These are phyloP conservation scores for Cicer cuneatum DNA, from an alignment of 306 rosid genomes.

Conservation along the genomic window DNA sequence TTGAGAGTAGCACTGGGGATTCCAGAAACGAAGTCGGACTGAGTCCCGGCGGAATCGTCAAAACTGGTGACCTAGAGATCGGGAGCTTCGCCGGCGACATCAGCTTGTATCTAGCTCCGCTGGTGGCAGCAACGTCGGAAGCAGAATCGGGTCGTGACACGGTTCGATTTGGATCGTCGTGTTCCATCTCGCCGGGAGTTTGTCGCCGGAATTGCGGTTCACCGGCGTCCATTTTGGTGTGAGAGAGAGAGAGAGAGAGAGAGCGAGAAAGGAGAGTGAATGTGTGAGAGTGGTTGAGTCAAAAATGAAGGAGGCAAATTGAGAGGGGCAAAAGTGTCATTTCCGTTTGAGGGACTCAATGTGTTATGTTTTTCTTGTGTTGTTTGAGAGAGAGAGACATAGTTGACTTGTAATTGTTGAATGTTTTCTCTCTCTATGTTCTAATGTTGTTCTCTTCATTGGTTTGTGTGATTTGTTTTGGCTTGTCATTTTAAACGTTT, in stretches of 20 bases:
- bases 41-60: constrained; percentile 86
- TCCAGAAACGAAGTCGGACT: constrained; percentile 92
- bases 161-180: constrained; percentile 51
- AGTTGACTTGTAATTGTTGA: constrained; percentile 62
- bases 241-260: not conserved
- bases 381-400: constrained; percentile 37
- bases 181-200: not conserved
- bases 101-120: constrained; percentile 84
- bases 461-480: constrained; percentile 21
- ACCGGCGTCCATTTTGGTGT: constrained; percentile 54
- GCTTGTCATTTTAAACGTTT: constrained; percentile 59
- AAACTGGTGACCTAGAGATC: constrained; percentile 87
- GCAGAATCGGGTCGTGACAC: constrained; percentile 19
- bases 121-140: constrained; percentile 16
- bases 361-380: not conserved
- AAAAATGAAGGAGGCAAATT: constrained; percentile 16
- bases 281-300: constrained; percentile 26
- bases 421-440: constrained; percentile 36
- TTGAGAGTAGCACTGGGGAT: constrained; percentile 88
- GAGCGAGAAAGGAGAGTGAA: not conserved
- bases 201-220: constrained; percentile 39
- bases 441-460: not conserved
- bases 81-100: constrained; percentile 97
- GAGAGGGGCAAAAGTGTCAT: constrained; percentile 65
- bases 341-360: not conserved